phyloP scores from a whole-genome alignment of 345 rosid species.

The Rhodomyrtus tomentosa region DNA sequence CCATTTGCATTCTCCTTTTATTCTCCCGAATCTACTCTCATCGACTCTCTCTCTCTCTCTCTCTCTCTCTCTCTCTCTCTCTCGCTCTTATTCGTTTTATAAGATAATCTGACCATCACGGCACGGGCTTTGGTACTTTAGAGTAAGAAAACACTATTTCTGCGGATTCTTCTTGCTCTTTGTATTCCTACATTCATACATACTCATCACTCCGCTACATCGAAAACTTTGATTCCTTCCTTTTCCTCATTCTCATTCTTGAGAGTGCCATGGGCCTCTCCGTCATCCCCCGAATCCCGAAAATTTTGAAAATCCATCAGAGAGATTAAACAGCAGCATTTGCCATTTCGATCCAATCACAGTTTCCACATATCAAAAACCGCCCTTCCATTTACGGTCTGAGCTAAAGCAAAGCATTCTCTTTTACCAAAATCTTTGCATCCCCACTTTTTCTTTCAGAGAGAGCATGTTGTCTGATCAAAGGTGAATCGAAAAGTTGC shows the following conservation, averaged over 20 bases:
- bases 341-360: neutral
- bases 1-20: neutral
- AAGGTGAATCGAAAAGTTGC: conserved; percentile 6
- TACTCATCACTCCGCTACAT: neutral
- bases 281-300: neutral
- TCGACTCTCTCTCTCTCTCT: neutral
- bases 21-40: neutral
- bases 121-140: neutral
- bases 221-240: neutral
- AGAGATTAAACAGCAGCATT: neutral
- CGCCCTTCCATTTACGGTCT: neutral
- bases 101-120: neutral
- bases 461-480: neutral
- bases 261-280: neutral
- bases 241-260: neutral
- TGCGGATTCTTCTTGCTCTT: neutral
- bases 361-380: neutral
- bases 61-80: neutral
- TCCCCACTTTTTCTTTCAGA: neutral
- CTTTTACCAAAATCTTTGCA: neutral
- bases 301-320: neutral
- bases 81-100: neutral
- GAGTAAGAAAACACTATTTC: neutral
- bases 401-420: neutral
- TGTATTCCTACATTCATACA: neutral